Conservation (phyloP, 1,284 basidiomycete genomes). For the Cutaneotrichosporon arboriforme region DNA sequence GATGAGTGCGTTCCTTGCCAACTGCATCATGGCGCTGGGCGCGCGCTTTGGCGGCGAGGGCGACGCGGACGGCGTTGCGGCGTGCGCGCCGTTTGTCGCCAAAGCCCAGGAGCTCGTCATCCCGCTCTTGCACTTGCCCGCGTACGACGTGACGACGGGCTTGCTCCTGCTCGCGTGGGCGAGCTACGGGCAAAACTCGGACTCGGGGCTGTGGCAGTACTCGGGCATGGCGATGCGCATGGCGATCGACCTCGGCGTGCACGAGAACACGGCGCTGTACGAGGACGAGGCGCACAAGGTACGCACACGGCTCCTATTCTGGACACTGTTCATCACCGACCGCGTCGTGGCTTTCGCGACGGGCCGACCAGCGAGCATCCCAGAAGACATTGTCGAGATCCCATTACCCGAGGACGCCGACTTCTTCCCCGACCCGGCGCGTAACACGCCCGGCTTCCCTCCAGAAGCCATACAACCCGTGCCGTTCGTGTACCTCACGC, state of each 20-base stretch:
- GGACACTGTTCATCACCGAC: conserved; percentile 49
- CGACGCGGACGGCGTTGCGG: conserved; percentile 19
- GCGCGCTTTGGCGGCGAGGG: conserved; percentile 32
- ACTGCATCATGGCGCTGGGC: conserved; percentile 42
- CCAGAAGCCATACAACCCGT: conserved; percentile 41
- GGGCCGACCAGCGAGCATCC: conserved; percentile 42
- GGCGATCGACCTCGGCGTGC: conserved; percentile 50
- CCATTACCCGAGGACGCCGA: conserved; percentile 48
- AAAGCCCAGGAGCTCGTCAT: conserved; percentile 50
- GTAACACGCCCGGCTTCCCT: conserved; percentile 20
- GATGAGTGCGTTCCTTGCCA: conserved; percentile 49
- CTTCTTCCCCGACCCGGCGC: conserved; percentile 45
- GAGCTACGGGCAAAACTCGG: conserved; percentile 49
- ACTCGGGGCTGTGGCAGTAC: conserved; percentile 48
- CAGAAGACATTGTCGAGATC: conserved; percentile 50
- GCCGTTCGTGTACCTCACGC: conserved; percentile 47
- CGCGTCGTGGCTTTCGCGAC: conserved; percentile 47
- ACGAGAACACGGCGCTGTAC: conserved; percentile 48
- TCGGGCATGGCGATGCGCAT: conserved; percentile 49
- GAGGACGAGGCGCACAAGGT: conserved; percentile 47
- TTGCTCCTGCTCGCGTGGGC: conserved; percentile 49
- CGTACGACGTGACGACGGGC: conserved; percentile 47
- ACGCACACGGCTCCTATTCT: conserved; percentile 47
- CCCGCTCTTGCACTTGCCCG: conserved; percentile 48
- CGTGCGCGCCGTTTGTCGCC: conserved; percentile 48